Evolutionary conservation across 1,284 basidiomycete genomes (phyloP).

Genomic region (Rhizoctonia solani): DNA sequence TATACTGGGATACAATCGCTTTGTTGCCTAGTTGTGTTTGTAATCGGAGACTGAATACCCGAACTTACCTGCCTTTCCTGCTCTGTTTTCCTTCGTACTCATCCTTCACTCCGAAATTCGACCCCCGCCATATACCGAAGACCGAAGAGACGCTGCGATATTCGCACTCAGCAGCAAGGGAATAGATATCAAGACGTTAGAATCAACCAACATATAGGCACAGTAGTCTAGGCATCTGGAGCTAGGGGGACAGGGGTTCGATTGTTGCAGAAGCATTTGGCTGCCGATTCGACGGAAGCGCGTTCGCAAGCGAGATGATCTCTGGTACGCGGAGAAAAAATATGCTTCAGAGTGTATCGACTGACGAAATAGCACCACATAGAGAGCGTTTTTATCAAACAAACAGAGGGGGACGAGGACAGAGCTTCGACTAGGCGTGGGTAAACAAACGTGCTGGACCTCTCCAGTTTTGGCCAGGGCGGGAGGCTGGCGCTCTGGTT

Average conservation of each 20-base stretch:
- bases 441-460: conserved; percentile 1
- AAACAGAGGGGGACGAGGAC: not conserved
- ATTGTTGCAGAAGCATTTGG: not conserved
- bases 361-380: conserved; percentile 2
- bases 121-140: conserved; percentile 31
- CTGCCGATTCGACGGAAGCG: not conserved
- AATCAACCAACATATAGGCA: not conserved
- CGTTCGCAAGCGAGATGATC: not conserved
- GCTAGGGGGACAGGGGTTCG: conserved; percentile 6
- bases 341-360: conserved; percentile 13
- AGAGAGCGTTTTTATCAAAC: conserved; percentile 18
- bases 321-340: conserved; percentile 7
- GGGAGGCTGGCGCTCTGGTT: conserved; percentile 15
- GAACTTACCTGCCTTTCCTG: conserved; percentile 24
- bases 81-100: conserved; percentile 26
- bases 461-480: conserved; percentile 2
- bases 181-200: not conserved
- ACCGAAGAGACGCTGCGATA: conserved; percentile 8
- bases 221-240: conserved; percentile 3
- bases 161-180: conserved; percentile 25
- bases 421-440: conserved; percentile 10
- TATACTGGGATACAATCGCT: not conserved
- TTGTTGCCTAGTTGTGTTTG: not conserved
- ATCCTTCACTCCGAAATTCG: conserved; percentile 34
- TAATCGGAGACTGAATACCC: conserved; percentile 27